A percentile compares a stretch with the other conserved stretches of the same genome.
Evolutionary conservation across 305 asterid genomes (phyloP).

Genomic region (Striga hermonthica): DNA sequence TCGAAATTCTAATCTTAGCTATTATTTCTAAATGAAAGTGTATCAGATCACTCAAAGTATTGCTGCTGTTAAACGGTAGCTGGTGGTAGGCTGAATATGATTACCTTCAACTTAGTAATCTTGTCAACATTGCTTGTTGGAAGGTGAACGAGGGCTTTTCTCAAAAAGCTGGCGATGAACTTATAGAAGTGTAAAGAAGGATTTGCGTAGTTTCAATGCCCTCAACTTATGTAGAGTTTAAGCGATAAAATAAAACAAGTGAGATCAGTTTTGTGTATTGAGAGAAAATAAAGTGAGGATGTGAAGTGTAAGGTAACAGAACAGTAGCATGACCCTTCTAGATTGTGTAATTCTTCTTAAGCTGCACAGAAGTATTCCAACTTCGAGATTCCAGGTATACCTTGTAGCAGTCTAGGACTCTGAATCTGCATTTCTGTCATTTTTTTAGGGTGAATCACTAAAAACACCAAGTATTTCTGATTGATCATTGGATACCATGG

Average conservation of each 20-base stretch:
- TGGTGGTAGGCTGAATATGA: constrained; percentile 21
- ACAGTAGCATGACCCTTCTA: not conserved
- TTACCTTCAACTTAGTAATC: constrained; percentile 14
- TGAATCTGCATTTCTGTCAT: constrained; percentile 7
- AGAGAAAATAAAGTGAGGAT: not conserved
- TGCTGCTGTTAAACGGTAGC: not conserved
- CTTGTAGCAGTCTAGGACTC: not conserved
- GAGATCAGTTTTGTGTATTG: not conserved
- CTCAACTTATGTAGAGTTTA: constrained; percentile 4
- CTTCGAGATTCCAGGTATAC: not conserved
- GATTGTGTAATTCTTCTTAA: constrained; percentile 5
- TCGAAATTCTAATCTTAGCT: no score
- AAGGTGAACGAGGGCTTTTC: not conserved
- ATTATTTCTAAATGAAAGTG: no score
- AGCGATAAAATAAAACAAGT: constrained; percentile 2
- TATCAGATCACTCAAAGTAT: no score
- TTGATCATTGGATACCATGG: constrained; percentile 8
- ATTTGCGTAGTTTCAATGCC: not conserved
- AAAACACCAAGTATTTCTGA: constrained; percentile 21
- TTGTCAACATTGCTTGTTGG: not conserved
- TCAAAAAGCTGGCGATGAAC: constrained; percentile 3
- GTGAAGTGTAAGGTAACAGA: constrained; percentile 5
- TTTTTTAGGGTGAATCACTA: constrained; percentile 4
- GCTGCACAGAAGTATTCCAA: not conserved
- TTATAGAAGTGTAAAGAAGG: not conserved